Conservation (phyloP, 139 green algal genomes). For the Klebsormidium nitens region DNA sequence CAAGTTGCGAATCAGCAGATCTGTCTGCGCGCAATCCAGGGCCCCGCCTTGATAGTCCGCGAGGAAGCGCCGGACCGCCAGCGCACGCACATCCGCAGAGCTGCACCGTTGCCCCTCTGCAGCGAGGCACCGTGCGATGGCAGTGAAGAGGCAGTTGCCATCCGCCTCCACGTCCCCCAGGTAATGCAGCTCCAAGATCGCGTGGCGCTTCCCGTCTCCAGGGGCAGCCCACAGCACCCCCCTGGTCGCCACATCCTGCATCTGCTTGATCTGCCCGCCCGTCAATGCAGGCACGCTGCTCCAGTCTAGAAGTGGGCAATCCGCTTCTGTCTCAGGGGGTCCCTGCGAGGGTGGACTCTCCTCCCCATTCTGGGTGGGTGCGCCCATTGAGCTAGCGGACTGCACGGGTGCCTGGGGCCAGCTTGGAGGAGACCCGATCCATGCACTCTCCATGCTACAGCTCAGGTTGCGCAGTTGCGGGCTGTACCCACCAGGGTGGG, state of each 20-base stretch:
- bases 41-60: conserved; percentile 20
- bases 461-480: no score
- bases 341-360: no score
- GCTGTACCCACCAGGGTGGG: no score
- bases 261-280: conserved; percentile 2
- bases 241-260: conserved; percentile 7
- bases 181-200: conserved; percentile 30
- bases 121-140: conserved; percentile 1
- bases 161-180: conserved; percentile 26
- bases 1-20: conserved; percentile 17
- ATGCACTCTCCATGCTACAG: no score
- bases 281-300: conserved; percentile 10
- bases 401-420: no score
- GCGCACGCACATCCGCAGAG: conserved; percentile 5
- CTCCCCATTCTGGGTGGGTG: no score
- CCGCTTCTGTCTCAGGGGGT: no score
- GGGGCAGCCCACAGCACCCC: conserved; percentile 27
- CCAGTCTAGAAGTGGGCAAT: no score
- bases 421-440: no score
- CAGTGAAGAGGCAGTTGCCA: conserved; percentile 35
- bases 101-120: neutral
- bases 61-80: conserved; percentile 16
- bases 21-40: neutral
- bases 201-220: no score
- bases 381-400: no score